Evolutionary conservation across 2,329 filamentous ascomycete genomes (phyloP).

Genomic region (Colletotrichum gigasporum): DNA sequence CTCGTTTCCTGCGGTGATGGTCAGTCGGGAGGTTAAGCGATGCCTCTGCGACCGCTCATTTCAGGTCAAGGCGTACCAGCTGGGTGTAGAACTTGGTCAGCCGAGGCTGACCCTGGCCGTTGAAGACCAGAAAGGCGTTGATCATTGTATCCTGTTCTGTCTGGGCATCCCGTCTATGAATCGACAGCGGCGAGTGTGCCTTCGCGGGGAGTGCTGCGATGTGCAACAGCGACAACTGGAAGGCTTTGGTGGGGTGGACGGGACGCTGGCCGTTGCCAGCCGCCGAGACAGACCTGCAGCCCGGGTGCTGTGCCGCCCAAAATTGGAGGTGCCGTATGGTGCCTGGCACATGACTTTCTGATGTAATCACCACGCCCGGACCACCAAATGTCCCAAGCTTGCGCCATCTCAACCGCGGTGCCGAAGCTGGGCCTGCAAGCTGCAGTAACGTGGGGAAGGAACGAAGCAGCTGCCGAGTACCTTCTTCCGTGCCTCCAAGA

Average conservation of each 20-base stretch:
- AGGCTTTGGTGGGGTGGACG: slow-evolving; percentile 20
- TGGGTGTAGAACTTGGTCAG: slow-evolving; percentile 99
- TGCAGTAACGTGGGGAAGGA: slow-evolving; percentile 31
- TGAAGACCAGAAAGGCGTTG: slow-evolving; percentile 98
- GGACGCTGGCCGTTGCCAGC: not conserved
- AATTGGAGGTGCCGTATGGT: slow-evolving; percentile 7
- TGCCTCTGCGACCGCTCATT: not conserved
- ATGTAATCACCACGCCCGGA: slow-evolving; percentile 5
- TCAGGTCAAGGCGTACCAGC: slow-evolving; percentile 66
- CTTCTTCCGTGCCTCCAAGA: not conserved
- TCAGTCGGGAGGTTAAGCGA: too few relatives aligned
- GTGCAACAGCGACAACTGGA: not conserved
- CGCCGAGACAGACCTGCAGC: not conserved
- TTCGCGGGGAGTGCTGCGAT: not conserved
- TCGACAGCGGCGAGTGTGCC: not conserved
- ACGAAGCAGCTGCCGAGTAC: slow-evolving; percentile 15
- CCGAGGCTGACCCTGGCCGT: slow-evolving; percentile 95
- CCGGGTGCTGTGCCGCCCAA: not conserved
- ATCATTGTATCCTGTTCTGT: slow-evolving; percentile 74
- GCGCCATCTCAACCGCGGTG: not conserved
- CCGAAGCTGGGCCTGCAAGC: slow-evolving; percentile 13
- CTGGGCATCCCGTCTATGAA: slow-evolving; percentile 33
- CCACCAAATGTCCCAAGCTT: not conserved
- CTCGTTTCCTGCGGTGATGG: slow-evolving; percentile 79
- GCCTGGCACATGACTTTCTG: slow-evolving; percentile 32